These are phyloP conservation scores for Plasmodium vivax DNA, from an alignment of 169 alveolate species.

Conservation along the genomic window DNA sequence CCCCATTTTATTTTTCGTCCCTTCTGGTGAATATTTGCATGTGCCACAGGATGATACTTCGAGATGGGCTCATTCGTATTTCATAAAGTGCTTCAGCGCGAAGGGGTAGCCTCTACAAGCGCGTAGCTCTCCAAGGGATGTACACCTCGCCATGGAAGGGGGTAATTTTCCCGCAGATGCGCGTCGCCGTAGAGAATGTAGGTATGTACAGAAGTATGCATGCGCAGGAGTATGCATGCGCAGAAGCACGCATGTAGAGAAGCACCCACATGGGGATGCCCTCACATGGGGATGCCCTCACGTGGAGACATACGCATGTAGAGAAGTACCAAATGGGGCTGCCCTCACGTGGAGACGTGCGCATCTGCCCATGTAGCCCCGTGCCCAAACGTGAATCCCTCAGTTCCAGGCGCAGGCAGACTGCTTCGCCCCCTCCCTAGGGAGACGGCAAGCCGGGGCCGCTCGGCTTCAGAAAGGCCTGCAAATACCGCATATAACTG, in stretches of 20 bases:
- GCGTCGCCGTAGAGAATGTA: background rate
- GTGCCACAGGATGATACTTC: background rate
- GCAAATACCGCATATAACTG: constrained; percentile 46
- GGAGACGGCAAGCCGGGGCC: background rate
- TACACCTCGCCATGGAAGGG: background rate
- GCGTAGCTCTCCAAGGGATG: background rate
- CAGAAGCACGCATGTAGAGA: too few species aligned
- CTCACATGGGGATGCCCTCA: too few species aligned
- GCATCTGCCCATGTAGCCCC: background rate
- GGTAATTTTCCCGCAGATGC: background rate
- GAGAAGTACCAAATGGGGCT: background rate
- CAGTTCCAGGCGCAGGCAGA: background rate
- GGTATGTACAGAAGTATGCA: background rate
- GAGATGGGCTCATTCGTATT: background rate
- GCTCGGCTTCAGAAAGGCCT: constrained; percentile 25
- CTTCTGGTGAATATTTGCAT: background rate
- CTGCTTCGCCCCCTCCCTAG: background rate
- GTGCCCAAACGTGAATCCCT: background rate
- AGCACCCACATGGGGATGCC: background rate
- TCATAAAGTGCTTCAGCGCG: background rate
- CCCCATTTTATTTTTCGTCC: background rate
- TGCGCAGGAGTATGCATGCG: background rate
- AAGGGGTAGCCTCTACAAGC: background rate
- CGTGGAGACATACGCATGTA: too few species aligned
- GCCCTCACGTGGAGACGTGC: too few species aligned